phyloP scores from a whole-genome alignment of 176 grass and related monocot species.

The Lolium multiflorum region DNA sequence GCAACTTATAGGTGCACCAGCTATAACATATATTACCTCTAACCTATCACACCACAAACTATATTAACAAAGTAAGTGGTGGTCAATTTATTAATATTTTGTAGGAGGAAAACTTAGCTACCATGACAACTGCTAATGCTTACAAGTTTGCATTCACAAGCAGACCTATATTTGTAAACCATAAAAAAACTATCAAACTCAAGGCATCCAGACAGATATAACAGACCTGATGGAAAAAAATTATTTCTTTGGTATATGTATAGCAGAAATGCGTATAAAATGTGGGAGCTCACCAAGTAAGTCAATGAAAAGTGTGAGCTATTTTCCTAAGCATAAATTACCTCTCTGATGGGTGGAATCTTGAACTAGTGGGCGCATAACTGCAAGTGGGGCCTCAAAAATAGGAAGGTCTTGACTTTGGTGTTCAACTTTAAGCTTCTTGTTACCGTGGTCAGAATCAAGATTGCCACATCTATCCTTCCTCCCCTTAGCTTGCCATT shows the following conservation, averaged over 20 bases:
- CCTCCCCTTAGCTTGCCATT: slow-evolving; percentile 28
- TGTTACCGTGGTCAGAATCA: slow-evolving; percentile 32
- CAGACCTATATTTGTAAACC: background rate
- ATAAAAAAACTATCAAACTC: background rate
- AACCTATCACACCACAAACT: background rate
- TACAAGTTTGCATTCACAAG: background rate
- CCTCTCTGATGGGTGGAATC: slow-evolving; percentile 13
- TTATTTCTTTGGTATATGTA: background rate
- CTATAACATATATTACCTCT: background rate
- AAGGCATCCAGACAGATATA: background rate
- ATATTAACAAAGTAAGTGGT: background rate
- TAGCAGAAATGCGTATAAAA: background rate
- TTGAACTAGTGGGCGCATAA: slow-evolving; percentile 15
- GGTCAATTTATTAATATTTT: background rate
- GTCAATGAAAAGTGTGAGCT: slow-evolving; percentile 1
- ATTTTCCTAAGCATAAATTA: slow-evolving; percentile 24
- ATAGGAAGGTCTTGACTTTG: slow-evolving; percentile 15
- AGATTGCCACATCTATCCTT: slow-evolving; percentile 23
- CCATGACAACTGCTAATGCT: background rate
- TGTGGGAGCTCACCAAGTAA: background rate
- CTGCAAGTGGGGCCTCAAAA: slow-evolving; percentile 29
- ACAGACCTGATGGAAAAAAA: background rate
- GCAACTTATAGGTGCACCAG: background rate
- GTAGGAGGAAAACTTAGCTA: background rate
- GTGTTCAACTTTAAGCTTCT: slow-evolving; percentile 47